A percentile compares a stretch with the other conserved stretches of the same genome.
These are phyloP conservation scores for Dactylonectria macrodidyma DNA, from an alignment of 2,329 filamentous ascomycete species.

Conservation along the genomic window DNA sequence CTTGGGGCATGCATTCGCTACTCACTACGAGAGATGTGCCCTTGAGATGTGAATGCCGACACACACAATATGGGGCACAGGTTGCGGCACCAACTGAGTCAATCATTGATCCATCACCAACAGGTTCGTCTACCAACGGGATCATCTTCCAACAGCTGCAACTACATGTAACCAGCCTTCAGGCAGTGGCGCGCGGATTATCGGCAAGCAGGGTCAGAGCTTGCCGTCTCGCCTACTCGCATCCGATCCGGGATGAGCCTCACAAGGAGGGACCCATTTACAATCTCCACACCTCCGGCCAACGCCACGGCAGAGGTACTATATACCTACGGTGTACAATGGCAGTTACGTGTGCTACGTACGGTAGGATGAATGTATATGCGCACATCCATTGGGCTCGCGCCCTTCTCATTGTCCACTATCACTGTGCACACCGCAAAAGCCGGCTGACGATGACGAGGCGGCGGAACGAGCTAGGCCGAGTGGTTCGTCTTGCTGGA, in stretches of 20 bases:
- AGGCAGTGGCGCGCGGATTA: not conserved
- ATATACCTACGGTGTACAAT: no score
- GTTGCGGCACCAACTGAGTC: not conserved
- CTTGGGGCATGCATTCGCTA: conserved; percentile 7
- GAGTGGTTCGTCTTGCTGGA: not conserved
- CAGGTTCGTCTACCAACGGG: not conserved
- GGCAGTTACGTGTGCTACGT: no score
- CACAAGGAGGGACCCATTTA: conserved; percentile 1
- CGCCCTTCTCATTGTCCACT: not conserved
- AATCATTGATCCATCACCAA: not conserved
- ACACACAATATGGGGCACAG: not conserved
- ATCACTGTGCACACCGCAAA: not conserved
- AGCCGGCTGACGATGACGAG: not conserved
- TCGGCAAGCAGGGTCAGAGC: not conserved
- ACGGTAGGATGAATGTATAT: no score
- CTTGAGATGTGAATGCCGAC: not conserved
- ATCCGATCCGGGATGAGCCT: conserved; percentile 4
- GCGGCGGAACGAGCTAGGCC: not conserved
- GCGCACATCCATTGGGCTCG: not conserved
- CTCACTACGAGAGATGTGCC: conserved; percentile 14
- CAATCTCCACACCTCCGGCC: conserved; percentile 5
- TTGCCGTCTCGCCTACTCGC: not conserved
- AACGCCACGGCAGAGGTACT: conserved; percentile 4
- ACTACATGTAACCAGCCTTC: not conserved
- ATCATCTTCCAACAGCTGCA: not conserved